These are phyloP conservation scores for Lizonia empirigonia DNA, from an alignment of 2,329 filamentous ascomycete genomes.

Conservation along the genomic window DNA sequence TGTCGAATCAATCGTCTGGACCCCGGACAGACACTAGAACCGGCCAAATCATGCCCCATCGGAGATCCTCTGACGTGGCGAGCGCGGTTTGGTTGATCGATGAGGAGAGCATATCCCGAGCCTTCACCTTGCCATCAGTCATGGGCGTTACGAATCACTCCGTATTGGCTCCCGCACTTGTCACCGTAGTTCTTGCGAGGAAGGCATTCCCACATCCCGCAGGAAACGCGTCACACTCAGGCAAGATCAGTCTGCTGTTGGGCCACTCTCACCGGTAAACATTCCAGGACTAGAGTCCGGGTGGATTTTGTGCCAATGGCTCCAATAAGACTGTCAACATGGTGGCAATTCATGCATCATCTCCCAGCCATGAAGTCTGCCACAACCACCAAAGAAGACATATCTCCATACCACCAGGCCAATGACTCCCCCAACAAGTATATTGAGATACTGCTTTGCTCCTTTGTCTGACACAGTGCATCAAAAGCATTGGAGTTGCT, in stretches of 20 bases:
- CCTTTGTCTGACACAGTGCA: constrained; percentile 17
- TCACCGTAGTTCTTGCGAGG: constrained; percentile 36
- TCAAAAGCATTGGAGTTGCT: constrained; percentile 3
- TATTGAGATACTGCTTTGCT: constrained; percentile 26
- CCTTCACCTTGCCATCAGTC: constrained; percentile 49
- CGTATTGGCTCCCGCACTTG: constrained; percentile 35
- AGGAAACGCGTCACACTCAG: constrained; percentile 43
- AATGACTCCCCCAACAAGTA: constrained; percentile 36
- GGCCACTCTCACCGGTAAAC: constrained; percentile 44
- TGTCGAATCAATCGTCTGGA: constrained; percentile 53
- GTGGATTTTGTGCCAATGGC: constrained; percentile 24
- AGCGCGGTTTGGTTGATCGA: constrained; percentile 52
- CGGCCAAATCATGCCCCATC: constrained; percentile 54
- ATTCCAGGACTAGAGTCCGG: constrained; percentile 35
- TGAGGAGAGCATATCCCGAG: constrained; percentile 46
- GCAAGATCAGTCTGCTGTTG: constrained; percentile 37
- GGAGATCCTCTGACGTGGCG: constrained; percentile 61
- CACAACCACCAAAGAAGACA: constrained; percentile 36
- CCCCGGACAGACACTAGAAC: constrained; percentile 52
- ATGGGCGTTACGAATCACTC: constrained; percentile 42
- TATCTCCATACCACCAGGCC: constrained; percentile 35
- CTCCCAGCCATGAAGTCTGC: constrained; percentile 22
- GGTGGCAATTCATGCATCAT: constrained; percentile 44
- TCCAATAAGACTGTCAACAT: constrained; percentile 29
- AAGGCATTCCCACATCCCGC: constrained; percentile 38